Evolutionary conservation across 345 rosid genomes (phyloP).

Genomic region (Murraya paniculata): DNA sequence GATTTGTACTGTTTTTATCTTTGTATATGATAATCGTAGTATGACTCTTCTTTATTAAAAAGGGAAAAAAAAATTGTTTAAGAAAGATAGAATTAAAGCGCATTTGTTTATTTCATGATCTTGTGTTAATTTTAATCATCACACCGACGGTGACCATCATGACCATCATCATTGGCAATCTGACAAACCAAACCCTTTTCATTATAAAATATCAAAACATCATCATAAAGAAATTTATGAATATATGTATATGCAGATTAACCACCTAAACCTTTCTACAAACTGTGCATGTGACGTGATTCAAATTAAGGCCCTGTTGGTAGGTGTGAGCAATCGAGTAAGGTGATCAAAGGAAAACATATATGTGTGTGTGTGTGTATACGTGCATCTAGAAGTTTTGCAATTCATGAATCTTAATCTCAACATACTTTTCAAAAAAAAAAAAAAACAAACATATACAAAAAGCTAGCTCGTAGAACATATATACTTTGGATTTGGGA

Average conservation of each 20-base stretch:
- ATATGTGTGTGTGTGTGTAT: too few relatives aligned
- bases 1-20: conserved; percentile 5
- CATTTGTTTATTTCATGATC: conserved; percentile 22
- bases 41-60: background rate
- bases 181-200: conserved; percentile 27
- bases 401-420: background rate
- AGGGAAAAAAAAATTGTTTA: background rate
- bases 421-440: background rate
- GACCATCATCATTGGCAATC: conserved; percentile 45
- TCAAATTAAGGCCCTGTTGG: conserved; percentile 7
- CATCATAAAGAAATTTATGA: background rate
- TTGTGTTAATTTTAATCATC: conserved; percentile 6
- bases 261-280: background rate
- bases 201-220: background rate
- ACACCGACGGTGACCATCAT: conserved; percentile 26
- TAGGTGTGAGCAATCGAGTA: background rate
- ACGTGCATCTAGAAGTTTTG: background rate
- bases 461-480: background rate
- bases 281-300: conserved; percentile 16
- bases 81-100: conserved; percentile 10
- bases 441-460: background rate
- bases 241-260: background rate
- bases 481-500: background rate
- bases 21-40: background rate
- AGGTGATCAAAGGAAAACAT: background rate